Conservation (phyloP, 768 basidiomycete species). For the Amanita inopinata region DNA sequence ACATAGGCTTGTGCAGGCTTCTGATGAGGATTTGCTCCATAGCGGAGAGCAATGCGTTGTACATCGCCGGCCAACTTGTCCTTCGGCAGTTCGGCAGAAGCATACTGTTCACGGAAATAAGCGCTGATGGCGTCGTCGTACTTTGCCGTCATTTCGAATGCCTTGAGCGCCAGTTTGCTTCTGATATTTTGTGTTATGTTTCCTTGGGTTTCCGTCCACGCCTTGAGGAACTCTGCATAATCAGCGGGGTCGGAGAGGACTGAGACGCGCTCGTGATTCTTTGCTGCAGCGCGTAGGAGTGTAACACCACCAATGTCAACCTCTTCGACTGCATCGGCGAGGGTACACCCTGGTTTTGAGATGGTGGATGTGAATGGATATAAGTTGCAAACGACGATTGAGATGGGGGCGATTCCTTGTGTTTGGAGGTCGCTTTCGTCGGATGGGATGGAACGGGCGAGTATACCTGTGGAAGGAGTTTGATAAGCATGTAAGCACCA, state of each 20-base stretch:
- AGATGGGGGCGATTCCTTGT: constrained; percentile 85
- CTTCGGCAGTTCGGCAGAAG: constrained; percentile 58
- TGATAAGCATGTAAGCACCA: constrained; percentile 11
- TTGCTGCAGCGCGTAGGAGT: constrained; percentile 92
- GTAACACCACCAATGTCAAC: constrained; percentile 99
- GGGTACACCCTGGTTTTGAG: constrained; percentile 78
- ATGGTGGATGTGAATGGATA: constrained; percentile 95
- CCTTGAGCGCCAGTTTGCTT: constrained; percentile 85
- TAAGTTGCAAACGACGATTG: constrained; percentile 97
- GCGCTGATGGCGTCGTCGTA: constrained; percentile 95
- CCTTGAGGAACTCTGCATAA: constrained; percentile 71
- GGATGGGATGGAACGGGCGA: constrained; percentile 84
- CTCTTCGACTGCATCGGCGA: constrained; percentile 92
- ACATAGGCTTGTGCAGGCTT: constrained; percentile 98
- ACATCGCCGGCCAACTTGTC: constrained; percentile 59
- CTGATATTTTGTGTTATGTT: constrained; percentile 63
- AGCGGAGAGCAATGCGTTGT: constrained; percentile 81
- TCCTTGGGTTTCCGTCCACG: constrained; percentile 68
- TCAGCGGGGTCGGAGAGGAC: constrained; percentile 85
- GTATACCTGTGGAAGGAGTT: constrained; percentile 56
- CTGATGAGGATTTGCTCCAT: constrained; percentile 98
- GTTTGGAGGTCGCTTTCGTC: constrained; percentile 79
- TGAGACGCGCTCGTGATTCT: constrained; percentile 91
- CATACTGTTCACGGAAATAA: constrained; percentile 96
- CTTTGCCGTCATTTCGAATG: constrained; percentile 91